Evolutionary conservation across 352 stramenopile species (phyloP), one percentile per base, ranked within the genome.

Genomic region (Globisporangium polare): DNA sequence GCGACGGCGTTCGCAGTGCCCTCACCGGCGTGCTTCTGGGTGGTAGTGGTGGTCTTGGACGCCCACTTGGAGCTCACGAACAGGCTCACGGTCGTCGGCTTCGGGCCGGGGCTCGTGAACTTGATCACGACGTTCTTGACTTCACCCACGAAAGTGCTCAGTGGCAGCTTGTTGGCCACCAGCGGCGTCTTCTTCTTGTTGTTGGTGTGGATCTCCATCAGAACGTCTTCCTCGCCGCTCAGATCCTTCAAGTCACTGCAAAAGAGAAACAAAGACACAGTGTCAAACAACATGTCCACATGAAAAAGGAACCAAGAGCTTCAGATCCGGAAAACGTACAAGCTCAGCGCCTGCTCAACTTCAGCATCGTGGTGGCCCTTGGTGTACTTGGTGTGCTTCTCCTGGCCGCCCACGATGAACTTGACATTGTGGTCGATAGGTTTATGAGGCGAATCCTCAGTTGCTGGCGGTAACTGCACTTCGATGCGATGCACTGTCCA

Each of bases 121-220:
- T 39, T 64, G 4, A 75, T 71, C 59, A 78, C 73, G 29, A 69
- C 79, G 50, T 82, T 76, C 60, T 70, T 82, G 65, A 77, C 68
- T 72, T 63, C 27, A 51, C 20, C 22, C 46, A 71, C 61, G 50
- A 75, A 78, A 20, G 74, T 66, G 26, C 57, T 33, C 22, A 85
- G 62, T 18, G 46, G 9, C 51, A 78, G 65, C 39, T 75, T 66
- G 47, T 74, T 77, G 29, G 46, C 59, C 45, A 85, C 73, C 31
- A 85, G 39, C 29, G 68, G 37, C 68, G 79, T 79, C 68, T 73
- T 63, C 26, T 53, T 53, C 60, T 72, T 71, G 51, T 61, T 57
- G 58, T 83, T 61, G 53, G 66, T 60, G 59, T 77, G 53, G 67
- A 86, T 68, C 49, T 86, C 77, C 60, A 86, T 75, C 24, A 62